These are phyloP conservation scores for Psilocybe cyanescens DNA, from an alignment of 768 basidiomycete genomes.

Conservation along the genomic window DNA sequence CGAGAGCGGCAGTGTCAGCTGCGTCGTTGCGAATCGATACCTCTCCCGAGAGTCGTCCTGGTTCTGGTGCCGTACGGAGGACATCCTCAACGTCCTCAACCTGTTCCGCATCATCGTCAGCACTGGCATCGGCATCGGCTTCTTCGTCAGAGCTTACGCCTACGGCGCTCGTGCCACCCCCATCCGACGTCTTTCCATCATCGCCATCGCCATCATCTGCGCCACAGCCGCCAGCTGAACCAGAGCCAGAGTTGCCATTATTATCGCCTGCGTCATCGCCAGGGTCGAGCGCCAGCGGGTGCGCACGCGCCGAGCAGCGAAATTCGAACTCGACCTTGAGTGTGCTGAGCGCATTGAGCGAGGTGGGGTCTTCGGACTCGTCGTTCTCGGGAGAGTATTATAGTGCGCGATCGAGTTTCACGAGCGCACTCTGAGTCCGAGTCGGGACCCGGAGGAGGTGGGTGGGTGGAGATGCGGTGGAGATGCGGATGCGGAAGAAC, in stretches of 20 bases:
- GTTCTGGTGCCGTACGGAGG: not conserved
- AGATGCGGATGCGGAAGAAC: too few relatives aligned
- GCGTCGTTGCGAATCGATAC: not conserved
- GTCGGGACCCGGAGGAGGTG: too few relatives aligned
- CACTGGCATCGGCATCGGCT: too few relatives aligned
- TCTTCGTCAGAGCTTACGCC: not conserved
- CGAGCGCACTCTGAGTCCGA: not conserved
- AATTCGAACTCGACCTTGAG: not conserved
- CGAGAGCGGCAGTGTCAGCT: not conserved
- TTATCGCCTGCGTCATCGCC: not conserved
- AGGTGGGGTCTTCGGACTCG: conserved; percentile 20
- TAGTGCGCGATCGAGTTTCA: conserved; percentile 30
- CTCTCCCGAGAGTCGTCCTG: not conserved
- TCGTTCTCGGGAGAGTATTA: conserved; percentile 24
- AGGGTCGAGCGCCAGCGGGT: not conserved
- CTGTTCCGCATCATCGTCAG: not conserved
- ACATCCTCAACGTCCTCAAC: not conserved
- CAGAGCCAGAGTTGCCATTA: not conserved
- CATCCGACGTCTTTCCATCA: not conserved
- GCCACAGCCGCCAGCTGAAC: not conserved
- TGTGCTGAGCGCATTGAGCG: conserved; percentile 2
- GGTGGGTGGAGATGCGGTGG: too few relatives aligned
- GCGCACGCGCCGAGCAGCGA: not conserved
- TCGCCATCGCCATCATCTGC: not conserved
- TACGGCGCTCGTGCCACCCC: not conserved